Base-by-base conservation (phyloP, 805 yeast species). In the Debaryomyces maramus region DNA sequence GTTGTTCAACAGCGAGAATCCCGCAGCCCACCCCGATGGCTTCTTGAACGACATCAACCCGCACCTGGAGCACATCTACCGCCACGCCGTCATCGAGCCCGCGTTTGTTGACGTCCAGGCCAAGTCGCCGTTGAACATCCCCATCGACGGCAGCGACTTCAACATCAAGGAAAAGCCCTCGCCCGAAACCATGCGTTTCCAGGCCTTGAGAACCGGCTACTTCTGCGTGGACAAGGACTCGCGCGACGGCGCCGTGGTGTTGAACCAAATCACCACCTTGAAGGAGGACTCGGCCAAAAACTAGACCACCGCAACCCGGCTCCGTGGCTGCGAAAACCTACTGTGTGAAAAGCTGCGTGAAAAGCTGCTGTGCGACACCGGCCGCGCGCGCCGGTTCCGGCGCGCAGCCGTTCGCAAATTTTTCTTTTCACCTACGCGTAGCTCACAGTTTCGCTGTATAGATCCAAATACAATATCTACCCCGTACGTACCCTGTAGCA, bases 131-230 rank as follows among this genome's bases (percentile, higher is more conserved):
- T 78, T 91, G 81, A 81, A 81, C 49, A 67, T 80, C 52, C 73
- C 70, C 28, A 74, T 82, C 20, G 73, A 75, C 22, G 73, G 74
- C 28, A 75, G 80, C 36, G 83, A 83, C 47, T 87, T 88, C 60
- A 74, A 75, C 56, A 84, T 89, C 49, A 73, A 77, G 51, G 97
- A 93, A 61, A 74, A 76, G 44, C 65, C 65, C 28, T 74, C 74
- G 23, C 67, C 73, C 47, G 95, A 90, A 62, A 78, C 90, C n/a
- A 88, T 87, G 22, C 80, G 99, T 65, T 93, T 93, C 88, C 99
- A 93, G 72, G 99, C 96, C 21, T 78, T 93, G 65, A 81, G 99
- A 69, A 91, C 88, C 33, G 99, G 99, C 21, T 93, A 93, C 66
- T 93, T 89, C 78, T 83, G 96, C 57, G 63, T 88, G 61, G 99